Base-by-base conservation (phyloP, 768 basidiomycete species). In the Lactifluus rugatus region DNA sequence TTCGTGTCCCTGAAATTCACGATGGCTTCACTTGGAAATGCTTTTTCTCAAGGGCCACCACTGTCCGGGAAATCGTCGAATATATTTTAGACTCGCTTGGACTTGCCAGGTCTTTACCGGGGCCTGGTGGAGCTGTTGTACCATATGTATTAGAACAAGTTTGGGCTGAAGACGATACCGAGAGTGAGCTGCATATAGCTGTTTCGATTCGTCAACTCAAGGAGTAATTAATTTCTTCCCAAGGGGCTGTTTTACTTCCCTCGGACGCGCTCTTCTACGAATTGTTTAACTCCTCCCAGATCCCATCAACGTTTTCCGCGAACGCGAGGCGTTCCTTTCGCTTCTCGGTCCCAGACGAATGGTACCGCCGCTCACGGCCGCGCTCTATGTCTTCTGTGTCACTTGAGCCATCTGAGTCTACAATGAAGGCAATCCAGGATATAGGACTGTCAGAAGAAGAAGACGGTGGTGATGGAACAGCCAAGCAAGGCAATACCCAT, bases 111-210 rank as follows among this genome's bases (percentile, higher is more conserved):
- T 73, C 75, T 5, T 69, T 87, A 26, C 81, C 85, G 17, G 74
- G 86, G 16, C 80, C 84, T 2, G 88, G 88, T 46, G 82, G 81
- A 19, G 85, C 83, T 4, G 74, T 70, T 37, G 62, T 94, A 54
- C 84, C 87, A 54, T 93, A 92, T 71, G 79, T 81, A 1, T 64
- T 92, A 16, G 87, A 92, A 68, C 83, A 87, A 65, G 76, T 81
- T 2, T 85, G 82, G 81, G 64, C 69, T 32, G 74, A 80, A 45
- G 76, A 73, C n/a, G 69, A 73, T 26, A 69, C 70, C 37, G 80
- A 81, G 68, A 77, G 87, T 89, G 67, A 65, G 83, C 62, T 31
- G 21, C 45, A 51, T 9, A 8, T 28, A 6, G 14, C 11, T 21
- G 11, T 21, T 45, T 19, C 9, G 10, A 17, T 28, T 34, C n/a